Evolutionary conservation across 345 rosid species (phyloP).

Genomic region (Diplotaxis tenuifolia): DNA sequence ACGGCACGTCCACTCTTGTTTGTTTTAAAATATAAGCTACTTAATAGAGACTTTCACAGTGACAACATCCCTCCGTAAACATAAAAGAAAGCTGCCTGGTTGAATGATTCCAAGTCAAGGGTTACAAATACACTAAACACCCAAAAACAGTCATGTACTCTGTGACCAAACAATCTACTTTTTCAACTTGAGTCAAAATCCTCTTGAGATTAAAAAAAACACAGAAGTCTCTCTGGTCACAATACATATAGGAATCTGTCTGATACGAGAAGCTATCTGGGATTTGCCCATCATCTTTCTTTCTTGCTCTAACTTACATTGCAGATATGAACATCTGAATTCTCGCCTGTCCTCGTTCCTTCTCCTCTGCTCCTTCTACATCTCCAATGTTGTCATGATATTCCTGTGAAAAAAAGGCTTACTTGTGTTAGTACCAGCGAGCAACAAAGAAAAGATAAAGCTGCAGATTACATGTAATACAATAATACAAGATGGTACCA

Average conservation of each 20-base stretch:
- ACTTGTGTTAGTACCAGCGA: background rate
- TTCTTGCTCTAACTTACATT: constrained; percentile 38
- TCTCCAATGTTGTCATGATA: constrained; percentile 95
- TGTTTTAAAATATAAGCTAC: no score
- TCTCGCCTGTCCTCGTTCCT: constrained; percentile 74
- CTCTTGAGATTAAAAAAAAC: background rate
- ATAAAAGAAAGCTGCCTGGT: background rate
- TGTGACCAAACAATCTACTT: background rate
- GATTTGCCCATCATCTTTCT: background rate
- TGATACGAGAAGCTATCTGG: background rate
- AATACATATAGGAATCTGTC: background rate
- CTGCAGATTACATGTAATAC: background rate
- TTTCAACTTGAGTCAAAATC: background rate
- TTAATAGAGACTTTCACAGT: background rate
- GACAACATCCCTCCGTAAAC: background rate
- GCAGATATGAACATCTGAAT: constrained; percentile 71
- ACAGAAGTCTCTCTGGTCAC: background rate
- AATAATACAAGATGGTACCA: background rate
- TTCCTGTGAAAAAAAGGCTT: constrained; percentile 46
- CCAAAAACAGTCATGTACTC: background rate
- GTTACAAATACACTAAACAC: background rate
- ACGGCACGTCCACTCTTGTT: constrained; percentile 37
- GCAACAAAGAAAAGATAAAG: background rate
- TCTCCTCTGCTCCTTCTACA: constrained; percentile 90
- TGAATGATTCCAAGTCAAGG: background rate